A percentile compares a stretch with the other conserved stretches of the same genome.
Conservation (phyloP, 106 monocot genomes). For the Iris macrosiphon region DNA sequence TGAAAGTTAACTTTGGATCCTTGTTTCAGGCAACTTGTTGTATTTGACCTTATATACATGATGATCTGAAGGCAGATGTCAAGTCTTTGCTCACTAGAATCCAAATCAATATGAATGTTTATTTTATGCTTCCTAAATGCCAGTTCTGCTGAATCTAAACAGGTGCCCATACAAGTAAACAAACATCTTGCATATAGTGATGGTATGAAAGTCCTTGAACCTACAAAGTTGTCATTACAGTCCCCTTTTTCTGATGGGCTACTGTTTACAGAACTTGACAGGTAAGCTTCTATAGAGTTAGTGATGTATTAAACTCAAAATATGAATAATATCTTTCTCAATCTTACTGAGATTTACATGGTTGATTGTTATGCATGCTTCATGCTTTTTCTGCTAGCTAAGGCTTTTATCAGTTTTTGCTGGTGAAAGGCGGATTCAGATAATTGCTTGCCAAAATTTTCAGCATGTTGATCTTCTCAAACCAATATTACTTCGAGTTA, state of each 20-base stretch:
- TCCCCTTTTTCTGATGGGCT: slow-evolving; percentile 45
- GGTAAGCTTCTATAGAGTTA: slow-evolving; percentile 18
- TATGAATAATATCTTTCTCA: neutral
- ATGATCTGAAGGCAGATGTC: neutral
- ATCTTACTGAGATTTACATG: neutral
- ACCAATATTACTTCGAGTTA: too few species aligned
- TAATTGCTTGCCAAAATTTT: too few species aligned
- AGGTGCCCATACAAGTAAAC: slow-evolving; percentile 98
- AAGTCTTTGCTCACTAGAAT: too few species aligned
- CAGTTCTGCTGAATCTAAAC: neutral
- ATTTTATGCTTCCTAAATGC: neutral
- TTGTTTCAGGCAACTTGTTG: neutral
- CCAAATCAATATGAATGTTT: neutral
- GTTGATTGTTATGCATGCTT: too few species aligned
- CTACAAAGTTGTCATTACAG: slow-evolving; percentile 25
- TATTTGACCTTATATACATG: neutral
- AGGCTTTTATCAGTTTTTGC: too few species aligned
- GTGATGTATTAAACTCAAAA: neutral
- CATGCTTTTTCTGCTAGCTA: too few species aligned
- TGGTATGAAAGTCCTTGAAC: slow-evolving; percentile 88
- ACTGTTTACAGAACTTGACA: slow-evolving; percentile 71
- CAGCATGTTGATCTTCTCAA: too few species aligned
- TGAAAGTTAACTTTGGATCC: neutral
- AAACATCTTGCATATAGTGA: slow-evolving; percentile 70
- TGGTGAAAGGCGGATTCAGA: too few species aligned